Evolutionary conservation across 2,329 filamentous ascomycete species (phyloP), one percentile per base, ranked within the genome.

Genomic region (Aspergillus clavatus): DNA sequence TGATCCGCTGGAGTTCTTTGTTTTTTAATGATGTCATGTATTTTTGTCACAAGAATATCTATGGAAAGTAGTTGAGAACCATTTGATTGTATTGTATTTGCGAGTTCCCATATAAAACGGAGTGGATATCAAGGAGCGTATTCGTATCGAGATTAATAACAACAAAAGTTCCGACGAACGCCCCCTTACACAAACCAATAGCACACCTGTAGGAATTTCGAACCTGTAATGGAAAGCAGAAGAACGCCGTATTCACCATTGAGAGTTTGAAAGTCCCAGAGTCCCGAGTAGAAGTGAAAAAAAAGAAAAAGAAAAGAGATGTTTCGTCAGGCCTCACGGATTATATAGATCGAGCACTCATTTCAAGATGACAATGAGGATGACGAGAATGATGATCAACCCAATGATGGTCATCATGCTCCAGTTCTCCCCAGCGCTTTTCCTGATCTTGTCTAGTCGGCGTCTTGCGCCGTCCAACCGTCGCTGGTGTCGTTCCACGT

Each of bases 361-460:
- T 70, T 93, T 93, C 69, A 90, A 65, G 37, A 95, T 80, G 19
- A 86, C 80, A 70, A 96, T 94, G 59, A 95, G 67, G 58, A 96
- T 70, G 4, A 95, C 77, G 57, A 96, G 69, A 8, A 95, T 77
- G 40, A 94, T 79, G 56, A 96, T 93, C 63, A 95, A 71, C 14
- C 84, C 78, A 54, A 96, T 82, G 47, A 94, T 87, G 22, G 84
- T 78, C 45, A 82, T 84, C 82, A 93, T 83, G 71, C 91, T 89
- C 80, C 86, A 88, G 67, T 91, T 93, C 62, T 95, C 89, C 58
- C 82, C 81, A 2, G 89, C 89, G 51, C 82, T 83, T 54, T 82
- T 73, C 8, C 85, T 80, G 48, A 97, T 81, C 53, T 77, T 79
- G 31, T 84, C 83, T 50, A 98, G 72, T 55, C 84, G 77, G 54